Conservation (phyloP, 225 moss, liverwort and hornwort species). For the Takakia lepidozioides region DNA sequence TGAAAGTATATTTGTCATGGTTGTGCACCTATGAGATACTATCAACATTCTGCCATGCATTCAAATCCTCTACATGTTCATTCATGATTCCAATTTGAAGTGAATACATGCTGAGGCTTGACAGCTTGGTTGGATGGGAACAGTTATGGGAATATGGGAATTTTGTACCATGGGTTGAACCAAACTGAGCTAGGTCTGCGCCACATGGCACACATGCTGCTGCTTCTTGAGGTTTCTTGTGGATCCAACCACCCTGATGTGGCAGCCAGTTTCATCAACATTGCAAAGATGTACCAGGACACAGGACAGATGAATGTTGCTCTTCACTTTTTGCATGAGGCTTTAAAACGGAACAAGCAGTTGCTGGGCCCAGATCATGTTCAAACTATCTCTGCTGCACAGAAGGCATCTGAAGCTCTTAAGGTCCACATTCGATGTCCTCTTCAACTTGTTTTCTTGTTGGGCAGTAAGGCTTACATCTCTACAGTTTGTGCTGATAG, state of each 20-base stretch:
- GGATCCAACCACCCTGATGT: slow-evolving; percentile 92
- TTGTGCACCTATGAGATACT: no score
- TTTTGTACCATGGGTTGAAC: slow-evolving; percentile 89
- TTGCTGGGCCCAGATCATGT: slow-evolving; percentile 85
- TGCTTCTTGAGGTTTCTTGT: slow-evolving; percentile 75
- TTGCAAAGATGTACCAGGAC: slow-evolving; percentile 99
- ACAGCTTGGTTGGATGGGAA: no score
- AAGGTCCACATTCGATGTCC: slow-evolving; percentile 70
- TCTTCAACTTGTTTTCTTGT: not conserved
- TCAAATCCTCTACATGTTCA: not conserved
- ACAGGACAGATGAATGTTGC: slow-evolving; percentile 87
- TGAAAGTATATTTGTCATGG: no score
- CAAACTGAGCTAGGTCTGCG: slow-evolving; percentile 88
- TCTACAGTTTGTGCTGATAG: not conserved
- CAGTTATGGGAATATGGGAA: slow-evolving; percentile 93
- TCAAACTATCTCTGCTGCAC: slow-evolving; percentile 70
- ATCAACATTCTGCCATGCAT: no score
- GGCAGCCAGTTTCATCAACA: slow-evolving; percentile 96
- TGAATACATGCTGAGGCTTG: no score
- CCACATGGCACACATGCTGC: slow-evolving; percentile 78
- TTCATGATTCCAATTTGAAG: no score
- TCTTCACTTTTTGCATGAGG: slow-evolving; percentile 90
- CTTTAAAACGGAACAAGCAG: slow-evolving; percentile 73
- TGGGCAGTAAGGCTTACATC: not conserved
- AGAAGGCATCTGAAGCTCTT: slow-evolving; percentile 74